A percentile compares a stretch with the other conserved stretches of the same genome.
Conservation (phyloP, 2,329 filamentous ascomycete genomes). For the Sarocladium oryzae region DNA sequence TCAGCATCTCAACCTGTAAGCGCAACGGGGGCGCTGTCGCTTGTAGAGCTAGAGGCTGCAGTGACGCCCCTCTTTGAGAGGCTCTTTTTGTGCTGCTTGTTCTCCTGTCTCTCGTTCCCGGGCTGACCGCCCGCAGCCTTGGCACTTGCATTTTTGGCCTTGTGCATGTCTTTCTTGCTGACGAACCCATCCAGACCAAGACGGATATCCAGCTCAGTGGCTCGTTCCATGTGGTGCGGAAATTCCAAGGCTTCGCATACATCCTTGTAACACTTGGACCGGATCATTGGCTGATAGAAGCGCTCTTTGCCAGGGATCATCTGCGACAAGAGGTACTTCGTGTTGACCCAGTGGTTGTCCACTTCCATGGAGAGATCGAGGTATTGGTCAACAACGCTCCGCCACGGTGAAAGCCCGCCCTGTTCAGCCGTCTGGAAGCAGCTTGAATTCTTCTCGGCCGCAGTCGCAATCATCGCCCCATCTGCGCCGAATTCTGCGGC, state of each 20-base stretch:
- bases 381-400: conserved; percentile 70
- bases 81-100: conserved; percentile 24
- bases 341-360: conserved; percentile 86
- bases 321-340: conserved; percentile 82
- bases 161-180: conserved; percentile 23
- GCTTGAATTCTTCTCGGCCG: conserved; percentile 85
- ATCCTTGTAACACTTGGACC: conserved; percentile 64
- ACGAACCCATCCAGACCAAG: conserved; percentile 51
- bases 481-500: conserved; percentile 78
- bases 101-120: conserved; percentile 23
- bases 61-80: conserved; percentile 28
- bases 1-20: conserved; percentile 15
- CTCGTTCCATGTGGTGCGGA: conserved; percentile 55
- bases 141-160: conserved; percentile 33
- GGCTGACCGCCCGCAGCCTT: conserved; percentile 42
- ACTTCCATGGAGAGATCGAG: conserved; percentile 65
- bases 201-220: conserved; percentile 57
- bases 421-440: conserved; percentile 67
- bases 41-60: conserved; percentile 6
- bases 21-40: conserved; percentile 19
- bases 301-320: conserved; percentile 75
- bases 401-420: conserved; percentile 69
- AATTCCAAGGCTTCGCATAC: conserved; percentile 60
- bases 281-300: conserved; percentile 54
- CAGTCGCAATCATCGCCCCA: conserved; percentile 93